A percentile compares a stretch with the other conserved stretches of the same genome.
Evolutionary conservation across 1,284 basidiomycete genomes (phyloP).

Genomic region (Austropuccinia psidii): DNA sequence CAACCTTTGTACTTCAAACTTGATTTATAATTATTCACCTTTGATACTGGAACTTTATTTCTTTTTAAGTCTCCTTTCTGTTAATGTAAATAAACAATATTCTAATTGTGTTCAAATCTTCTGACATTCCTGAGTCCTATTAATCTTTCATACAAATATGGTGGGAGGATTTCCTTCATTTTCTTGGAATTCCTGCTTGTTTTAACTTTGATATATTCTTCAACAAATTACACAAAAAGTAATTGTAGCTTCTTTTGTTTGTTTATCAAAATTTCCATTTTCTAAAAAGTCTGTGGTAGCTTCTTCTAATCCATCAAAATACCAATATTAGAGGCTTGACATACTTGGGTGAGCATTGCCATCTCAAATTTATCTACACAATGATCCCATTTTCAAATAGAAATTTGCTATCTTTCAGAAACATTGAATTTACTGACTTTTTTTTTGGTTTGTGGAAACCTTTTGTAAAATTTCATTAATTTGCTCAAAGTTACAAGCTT

Average conservation of each 20-base stretch:
- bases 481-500: conserved; percentile 29
- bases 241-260: conserved; percentile 20
- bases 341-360: too few relatives aligned
- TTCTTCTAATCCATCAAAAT: neutral
- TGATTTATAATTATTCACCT: too few relatives aligned
- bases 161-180: too few relatives aligned
- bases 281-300: neutral
- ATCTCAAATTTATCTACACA: too few relatives aligned
- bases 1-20: too few relatives aligned
- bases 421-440: too few relatives aligned
- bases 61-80: neutral
- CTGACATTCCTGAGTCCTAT: neutral
- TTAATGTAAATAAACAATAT: neutral
- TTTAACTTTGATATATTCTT: too few relatives aligned
- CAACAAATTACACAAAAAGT: conserved; percentile 13
- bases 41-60: conserved; percentile 7
- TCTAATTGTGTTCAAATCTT: neutral
- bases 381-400: too few relatives aligned
- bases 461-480: conserved; percentile 21
- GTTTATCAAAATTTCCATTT: neutral
- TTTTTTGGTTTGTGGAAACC: conserved; percentile 15
- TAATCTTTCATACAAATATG: neutral
- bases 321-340: conserved; percentile 17
- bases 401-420: too few relatives aligned
- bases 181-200: too few relatives aligned